phyloP scores from a whole-genome alignment of 2,329 filamentous ascomycete species.

The Aaosphaeria arxii region DNA sequence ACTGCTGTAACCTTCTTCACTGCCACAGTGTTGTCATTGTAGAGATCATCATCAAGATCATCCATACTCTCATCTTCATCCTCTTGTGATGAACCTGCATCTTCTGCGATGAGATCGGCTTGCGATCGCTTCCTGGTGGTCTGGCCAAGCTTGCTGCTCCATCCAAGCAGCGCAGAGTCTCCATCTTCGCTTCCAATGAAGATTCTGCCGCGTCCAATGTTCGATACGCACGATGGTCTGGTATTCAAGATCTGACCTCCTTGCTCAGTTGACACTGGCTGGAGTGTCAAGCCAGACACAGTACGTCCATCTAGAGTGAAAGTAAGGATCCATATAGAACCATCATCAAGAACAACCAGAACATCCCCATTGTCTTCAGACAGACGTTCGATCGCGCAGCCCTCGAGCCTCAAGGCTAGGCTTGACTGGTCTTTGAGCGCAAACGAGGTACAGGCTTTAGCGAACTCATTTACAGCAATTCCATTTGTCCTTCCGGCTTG shows the following conservation, averaged over 20 bases:
- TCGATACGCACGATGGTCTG: constrained; percentile 66
- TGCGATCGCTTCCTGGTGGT: constrained; percentile 60
- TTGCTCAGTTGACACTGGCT: constrained; percentile 59
- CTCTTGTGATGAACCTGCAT: constrained; percentile 45
- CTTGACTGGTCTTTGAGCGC: constrained; percentile 82
- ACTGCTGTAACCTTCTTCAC: constrained; percentile 39
- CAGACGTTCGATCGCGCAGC: constrained; percentile 73
- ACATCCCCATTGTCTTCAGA: constrained; percentile 77
- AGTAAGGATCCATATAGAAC: constrained; percentile 69
- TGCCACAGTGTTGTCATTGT: constrained; percentile 55
- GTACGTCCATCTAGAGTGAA: constrained; percentile 89
- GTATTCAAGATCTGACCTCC: constrained; percentile 63
- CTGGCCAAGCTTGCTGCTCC: constrained; percentile 63
- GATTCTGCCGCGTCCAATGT: constrained; percentile 64
- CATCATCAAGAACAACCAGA: constrained; percentile 75
- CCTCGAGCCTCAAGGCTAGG: constrained; percentile 75
- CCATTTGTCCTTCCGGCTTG: constrained; percentile 93
- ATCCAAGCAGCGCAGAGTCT: constrained; percentile 79
- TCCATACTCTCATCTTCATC: constrained; percentile 58
- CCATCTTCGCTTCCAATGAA: constrained; percentile 84
- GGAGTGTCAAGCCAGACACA: constrained; percentile 80
- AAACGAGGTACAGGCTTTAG: constrained; percentile 78
- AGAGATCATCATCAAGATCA: constrained; percentile 59
- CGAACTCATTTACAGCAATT: constrained; percentile 88
- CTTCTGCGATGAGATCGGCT: constrained; percentile 55